A percentile compares a stretch with the other conserved stretches of the same genome.
Conservation (phyloP, 164 flowering plant genomes). For the Vitis labrusca region DNA sequence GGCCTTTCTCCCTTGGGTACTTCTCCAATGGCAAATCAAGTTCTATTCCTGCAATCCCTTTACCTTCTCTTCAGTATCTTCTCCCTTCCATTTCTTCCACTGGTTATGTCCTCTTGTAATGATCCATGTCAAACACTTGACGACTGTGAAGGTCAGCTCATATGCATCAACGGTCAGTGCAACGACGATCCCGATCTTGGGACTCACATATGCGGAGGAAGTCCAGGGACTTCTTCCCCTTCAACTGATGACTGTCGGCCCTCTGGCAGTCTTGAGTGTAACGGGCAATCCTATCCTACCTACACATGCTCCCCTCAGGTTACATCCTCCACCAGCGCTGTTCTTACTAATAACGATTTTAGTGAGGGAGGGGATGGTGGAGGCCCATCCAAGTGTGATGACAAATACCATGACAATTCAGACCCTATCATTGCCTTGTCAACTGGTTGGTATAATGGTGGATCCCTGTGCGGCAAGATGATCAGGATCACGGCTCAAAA, state of each 20-base stretch:
- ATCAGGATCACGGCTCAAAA: slow-evolving; percentile 23
- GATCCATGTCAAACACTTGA: slow-evolving; percentile 28
- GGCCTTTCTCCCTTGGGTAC: no score
- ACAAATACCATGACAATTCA: slow-evolving; percentile 14
- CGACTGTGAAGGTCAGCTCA: slow-evolving; percentile 36
- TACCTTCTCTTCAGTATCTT: background rate
- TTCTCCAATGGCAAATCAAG: no score
- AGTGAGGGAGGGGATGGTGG: slow-evolving; percentile 30
- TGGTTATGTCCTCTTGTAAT: slow-evolving; percentile 26
- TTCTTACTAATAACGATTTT: slow-evolving; percentile 24
- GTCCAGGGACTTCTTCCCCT: background rate
- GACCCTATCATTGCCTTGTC: slow-evolving; percentile 36
- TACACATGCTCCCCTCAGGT: slow-evolving; percentile 36
- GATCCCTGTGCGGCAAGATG: slow-evolving; percentile 27
- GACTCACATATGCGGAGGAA: slow-evolving; percentile 11
- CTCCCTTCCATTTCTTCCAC: background rate
- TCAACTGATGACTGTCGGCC: background rate
- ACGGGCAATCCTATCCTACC: background rate
- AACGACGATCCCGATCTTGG: slow-evolving; percentile 35
- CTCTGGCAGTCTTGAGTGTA: slow-evolving; percentile 2
- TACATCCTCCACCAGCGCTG: slow-evolving; percentile 26
- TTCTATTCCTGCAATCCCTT: no score
- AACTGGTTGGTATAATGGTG: slow-evolving; percentile 32
- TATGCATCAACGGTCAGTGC: slow-evolving; percentile 37
- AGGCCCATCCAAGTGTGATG: slow-evolving; percentile 31